phyloP scores from a whole-genome alignment of 2,329 filamentous ascomycete genomes.

The Colletotrichum eremochloae region DNA sequence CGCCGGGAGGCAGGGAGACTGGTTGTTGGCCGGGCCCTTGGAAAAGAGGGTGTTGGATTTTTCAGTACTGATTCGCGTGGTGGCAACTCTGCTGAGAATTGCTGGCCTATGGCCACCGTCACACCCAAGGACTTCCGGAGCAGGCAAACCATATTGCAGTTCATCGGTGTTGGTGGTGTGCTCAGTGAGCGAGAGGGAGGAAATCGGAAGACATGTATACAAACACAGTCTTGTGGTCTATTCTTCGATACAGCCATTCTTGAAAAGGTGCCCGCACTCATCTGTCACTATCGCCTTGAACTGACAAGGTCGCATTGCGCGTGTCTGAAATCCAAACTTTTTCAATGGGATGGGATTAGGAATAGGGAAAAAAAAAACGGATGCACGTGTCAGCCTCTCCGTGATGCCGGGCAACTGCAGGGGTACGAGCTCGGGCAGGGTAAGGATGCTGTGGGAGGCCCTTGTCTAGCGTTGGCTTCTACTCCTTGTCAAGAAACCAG shows the following conservation, averaged over 20 bases:
- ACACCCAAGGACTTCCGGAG: neutral
- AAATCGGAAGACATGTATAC: neutral
- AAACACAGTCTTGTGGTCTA: neutral
- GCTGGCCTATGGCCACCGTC: neutral
- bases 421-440: constrained; percentile 34
- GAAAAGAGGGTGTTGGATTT: neutral
- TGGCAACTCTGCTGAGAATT: constrained; percentile 6
- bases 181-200: neutral
- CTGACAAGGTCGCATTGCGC: neutral
- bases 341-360: neutral
- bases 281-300: neutral
- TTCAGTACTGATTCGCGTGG: constrained; percentile 11
- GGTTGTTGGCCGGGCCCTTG: neutral
- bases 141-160: neutral
- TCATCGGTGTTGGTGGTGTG: neutral
- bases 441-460: constrained; percentile 27
- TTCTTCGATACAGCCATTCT: neutral
- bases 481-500: constrained; percentile 20
- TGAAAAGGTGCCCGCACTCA: neutral
- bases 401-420: constrained; percentile 32
- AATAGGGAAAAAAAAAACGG: neutral
- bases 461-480: constrained; percentile 28
- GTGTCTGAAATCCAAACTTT: neutral
- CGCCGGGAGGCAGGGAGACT: neutral
- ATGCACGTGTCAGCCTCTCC: constrained; percentile 35